A percentile compares a stretch with the other conserved stretches of the same genome.
Evolutionary conservation across 257 asterid species (phyloP).

Genomic region (Leptodermis oblonga): DNA sequence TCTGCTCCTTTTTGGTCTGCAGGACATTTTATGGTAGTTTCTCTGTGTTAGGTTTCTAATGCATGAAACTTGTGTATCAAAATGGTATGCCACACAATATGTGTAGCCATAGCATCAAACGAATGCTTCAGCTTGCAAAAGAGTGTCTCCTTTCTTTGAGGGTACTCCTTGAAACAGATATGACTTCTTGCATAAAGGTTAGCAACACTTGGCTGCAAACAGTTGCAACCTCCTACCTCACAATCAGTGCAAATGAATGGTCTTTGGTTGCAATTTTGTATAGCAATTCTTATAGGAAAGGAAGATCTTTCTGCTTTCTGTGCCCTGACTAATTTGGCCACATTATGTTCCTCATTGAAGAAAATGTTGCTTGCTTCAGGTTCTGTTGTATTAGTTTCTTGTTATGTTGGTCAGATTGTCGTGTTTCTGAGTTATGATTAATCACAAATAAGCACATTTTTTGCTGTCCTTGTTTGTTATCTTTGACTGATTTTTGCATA

Average conservation of each 20-base stretch:
- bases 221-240: neutral
- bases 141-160: neutral
- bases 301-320: no score
- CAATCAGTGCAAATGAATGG: neutral
- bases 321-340: neutral
- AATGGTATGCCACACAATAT: neutral
- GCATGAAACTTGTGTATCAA: neutral
- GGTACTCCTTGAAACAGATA: neutral
- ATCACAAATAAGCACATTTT: neutral
- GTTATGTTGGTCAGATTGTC: neutral
- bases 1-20: slow-evolving; percentile 7
- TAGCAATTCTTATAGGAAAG: neutral
- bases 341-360: neutral
- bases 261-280: neutral
- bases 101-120: neutral
- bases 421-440: neutral
- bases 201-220: neutral
- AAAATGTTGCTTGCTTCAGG: neutral
- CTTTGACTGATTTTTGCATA: slow-evolving; percentile 1
- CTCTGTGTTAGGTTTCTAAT: neutral
- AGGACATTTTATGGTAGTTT: neutral
- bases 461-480: neutral
- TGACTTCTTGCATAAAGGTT: neutral
- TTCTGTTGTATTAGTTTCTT: neutral
- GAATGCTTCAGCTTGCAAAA: neutral